A percentile compares a stretch with the other conserved stretches of the same genome.
These are phyloP conservation scores for Myxozyma kluyveri DNA, from an alignment of 805 yeast genomes.

Conservation along the genomic window DNA sequence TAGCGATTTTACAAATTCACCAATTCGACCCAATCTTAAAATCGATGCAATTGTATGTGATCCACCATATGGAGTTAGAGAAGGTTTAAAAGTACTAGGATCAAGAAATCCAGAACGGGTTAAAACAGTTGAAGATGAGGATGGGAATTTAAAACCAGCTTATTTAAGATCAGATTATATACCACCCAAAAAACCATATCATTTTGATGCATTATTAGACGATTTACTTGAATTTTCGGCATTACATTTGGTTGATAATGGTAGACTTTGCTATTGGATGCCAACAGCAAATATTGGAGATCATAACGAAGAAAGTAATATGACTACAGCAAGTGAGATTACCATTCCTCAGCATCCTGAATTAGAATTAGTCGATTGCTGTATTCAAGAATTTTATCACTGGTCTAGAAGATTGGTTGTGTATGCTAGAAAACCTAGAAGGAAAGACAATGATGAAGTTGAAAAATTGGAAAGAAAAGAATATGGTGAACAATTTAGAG, in stretches of 20 bases:
- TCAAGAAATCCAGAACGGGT: slow-evolving; percentile 64
- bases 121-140: slow-evolving; percentile 58
- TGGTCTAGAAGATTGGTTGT: slow-evolving; percentile 84
- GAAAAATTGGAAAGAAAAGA: slow-evolving; percentile 35
- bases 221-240: slow-evolving; percentile 76
- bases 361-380: slow-evolving; percentile 64
- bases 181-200: slow-evolving; percentile 89
- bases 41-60: slow-evolving; percentile 88
- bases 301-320: background rate
- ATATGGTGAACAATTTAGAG: slow-evolving; percentile 60
- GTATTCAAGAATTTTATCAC: slow-evolving; percentile 85
- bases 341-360: slow-evolving; percentile 75
- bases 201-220: slow-evolving; percentile 69
- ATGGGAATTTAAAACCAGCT: slow-evolving; percentile 36
- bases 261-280: slow-evolving; percentile 94
- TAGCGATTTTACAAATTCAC: slow-evolving; percentile 93
- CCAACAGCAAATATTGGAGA: slow-evolving; percentile 88
- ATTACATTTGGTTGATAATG: slow-evolving; percentile 64
- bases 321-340: slow-evolving; percentile 58
- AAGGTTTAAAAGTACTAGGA: slow-evolving; percentile 90
- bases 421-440: slow-evolving; percentile 58
- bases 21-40: slow-evolving; percentile 58
- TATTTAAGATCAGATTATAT: slow-evolving; percentile 67
- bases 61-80: slow-evolving; percentile 97
- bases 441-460: slow-evolving; percentile 47